A percentile compares a stretch with the other conserved stretches of the same genome.
Conservation (phyloP, 1,139 yeast genomes). For the Zygoascus meyerae region DNA sequence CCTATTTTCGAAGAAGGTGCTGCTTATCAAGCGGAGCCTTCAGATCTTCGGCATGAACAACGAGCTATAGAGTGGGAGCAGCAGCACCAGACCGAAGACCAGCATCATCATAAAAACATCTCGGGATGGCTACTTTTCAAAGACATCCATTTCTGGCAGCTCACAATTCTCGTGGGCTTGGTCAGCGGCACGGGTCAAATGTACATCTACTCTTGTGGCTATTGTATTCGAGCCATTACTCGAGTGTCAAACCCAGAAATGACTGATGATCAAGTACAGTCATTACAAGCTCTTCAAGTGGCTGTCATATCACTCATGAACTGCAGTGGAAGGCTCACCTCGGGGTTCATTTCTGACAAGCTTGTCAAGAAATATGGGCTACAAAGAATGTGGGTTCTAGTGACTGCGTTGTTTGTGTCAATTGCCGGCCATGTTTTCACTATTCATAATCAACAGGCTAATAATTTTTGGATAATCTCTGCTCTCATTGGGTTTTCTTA, state of each 20-base stretch:
- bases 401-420: slow-evolving; percentile 42
- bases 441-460: slow-evolving; percentile 28
- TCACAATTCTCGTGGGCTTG: slow-evolving; percentile 46
- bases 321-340: slow-evolving; percentile 55
- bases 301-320: slow-evolving; percentile 59
- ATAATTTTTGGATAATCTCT: slow-evolving; percentile 46
- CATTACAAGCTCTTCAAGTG: slow-evolving; percentile 64
- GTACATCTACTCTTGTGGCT: slow-evolving; percentile 67
- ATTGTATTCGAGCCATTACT: slow-evolving; percentile 49
- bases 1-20: slow-evolving; percentile 10
- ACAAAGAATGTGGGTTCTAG: slow-evolving; percentile 66
- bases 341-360: slow-evolving; percentile 60
- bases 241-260: slow-evolving; percentile 33
- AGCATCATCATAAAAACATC: slow-evolving; percentile 8
- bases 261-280: slow-evolving; percentile 26
- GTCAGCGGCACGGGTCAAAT: slow-evolving; percentile 69
- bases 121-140: slow-evolving; percentile 18
- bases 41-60: slow-evolving; percentile 11
- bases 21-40: slow-evolving; percentile 6
- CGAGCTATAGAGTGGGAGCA: slow-evolving; percentile 10
- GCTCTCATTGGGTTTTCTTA: slow-evolving; percentile 59
- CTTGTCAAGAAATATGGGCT: slow-evolving; percentile 45
- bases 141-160: slow-evolving; percentile 32
- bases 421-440: slow-evolving; percentile 31
- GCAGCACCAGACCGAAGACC: slow-evolving; percentile 4